A percentile compares a stretch with the other conserved stretches of the same genome.
Conservation (phyloP, 192 early-diverging fungal genomes). For the Thamnidium elegans region DNA sequence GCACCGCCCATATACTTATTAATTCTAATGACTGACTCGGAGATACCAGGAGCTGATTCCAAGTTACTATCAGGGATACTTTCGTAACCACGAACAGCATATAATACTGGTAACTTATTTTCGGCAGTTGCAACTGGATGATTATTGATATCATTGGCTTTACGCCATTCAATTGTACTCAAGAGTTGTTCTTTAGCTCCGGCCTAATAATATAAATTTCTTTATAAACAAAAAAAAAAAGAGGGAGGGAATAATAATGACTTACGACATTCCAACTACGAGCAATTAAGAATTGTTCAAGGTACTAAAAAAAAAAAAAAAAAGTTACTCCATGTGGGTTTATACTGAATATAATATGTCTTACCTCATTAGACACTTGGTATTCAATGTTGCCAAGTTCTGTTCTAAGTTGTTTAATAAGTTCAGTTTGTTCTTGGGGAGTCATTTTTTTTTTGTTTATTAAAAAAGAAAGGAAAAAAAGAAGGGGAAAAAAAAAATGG, state of each 20-base stretch:
- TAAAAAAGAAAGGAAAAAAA: slow-evolving; percentile 10
- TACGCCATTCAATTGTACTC: slow-evolving; percentile 62
- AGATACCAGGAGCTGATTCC: slow-evolving; percentile 49
- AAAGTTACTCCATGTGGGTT: background rate
- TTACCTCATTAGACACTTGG: slow-evolving; percentile 5
- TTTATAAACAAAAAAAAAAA: too few species aligned
- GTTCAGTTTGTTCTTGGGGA: background rate
- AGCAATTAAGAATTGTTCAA: slow-evolving; percentile 18
- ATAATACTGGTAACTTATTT: slow-evolving; percentile 59
- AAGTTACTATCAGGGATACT: slow-evolving; percentile 65
- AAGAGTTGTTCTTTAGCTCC: slow-evolving; percentile 57
- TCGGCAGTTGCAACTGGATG: slow-evolving; percentile 54
- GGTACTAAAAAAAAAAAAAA: slow-evolving; percentile 10
- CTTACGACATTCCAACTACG: slow-evolving; percentile 25
- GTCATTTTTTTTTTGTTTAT: slow-evolving; percentile 5
- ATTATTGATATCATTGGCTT: slow-evolving; percentile 53
- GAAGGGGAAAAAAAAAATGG: background rate
- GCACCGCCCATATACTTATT: slow-evolving; percentile 67
- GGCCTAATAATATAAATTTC: slow-evolving; percentile 39
- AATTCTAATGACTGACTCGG: slow-evolving; percentile 63
- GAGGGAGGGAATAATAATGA: background rate
- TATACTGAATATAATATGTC: background rate
- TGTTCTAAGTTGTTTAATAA: background rate
- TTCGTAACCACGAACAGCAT: slow-evolving; percentile 62
- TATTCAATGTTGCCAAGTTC: slow-evolving; percentile 8